Conservation (phyloP, 2,329 filamentous ascomycete genomes). For the Trichothecium sympodiale region DNA sequence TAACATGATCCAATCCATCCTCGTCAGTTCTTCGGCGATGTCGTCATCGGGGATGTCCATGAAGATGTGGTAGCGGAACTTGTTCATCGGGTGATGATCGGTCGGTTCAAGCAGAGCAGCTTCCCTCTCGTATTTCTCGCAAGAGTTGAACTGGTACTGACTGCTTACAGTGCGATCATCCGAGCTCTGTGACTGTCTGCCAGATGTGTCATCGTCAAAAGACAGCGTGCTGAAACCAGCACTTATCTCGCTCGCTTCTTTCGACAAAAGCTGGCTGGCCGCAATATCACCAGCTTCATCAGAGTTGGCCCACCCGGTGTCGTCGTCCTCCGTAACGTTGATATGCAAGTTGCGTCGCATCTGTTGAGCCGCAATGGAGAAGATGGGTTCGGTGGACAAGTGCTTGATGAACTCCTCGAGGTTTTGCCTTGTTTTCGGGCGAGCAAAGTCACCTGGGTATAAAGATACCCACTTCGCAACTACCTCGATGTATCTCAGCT, state of each 20-base stretch:
- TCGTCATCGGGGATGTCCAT: conserved; percentile 80
- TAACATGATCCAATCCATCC: conserved; percentile 98
- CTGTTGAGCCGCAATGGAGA: conserved; percentile 74
- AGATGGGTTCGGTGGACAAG: conserved; percentile 69
- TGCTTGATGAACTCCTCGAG: conserved; percentile 66
- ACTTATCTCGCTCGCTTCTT: conserved; percentile 26
- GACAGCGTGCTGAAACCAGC: conserved; percentile 35
- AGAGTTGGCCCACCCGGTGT: conserved; percentile 81
- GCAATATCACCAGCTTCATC: conserved; percentile 42
- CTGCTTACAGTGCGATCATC: conserved; percentile 29
- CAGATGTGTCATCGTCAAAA: conserved; percentile 34
- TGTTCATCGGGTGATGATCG: conserved; percentile 60
- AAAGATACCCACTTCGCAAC: conserved; percentile 80
- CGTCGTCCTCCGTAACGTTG: conserved; percentile 72
- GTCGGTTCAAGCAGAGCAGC: conserved; percentile 62
- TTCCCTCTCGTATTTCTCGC: conserved; percentile 73
- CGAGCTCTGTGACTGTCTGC: conserved; percentile 35
- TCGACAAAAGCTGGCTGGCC: conserved; percentile 22
- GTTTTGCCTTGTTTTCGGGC: conserved; percentile 58
- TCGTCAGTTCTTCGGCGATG: conserved; percentile 81
- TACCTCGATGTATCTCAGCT: conserved; percentile 73
- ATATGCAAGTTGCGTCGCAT: conserved; percentile 69
- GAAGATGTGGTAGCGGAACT: conserved; percentile 79
- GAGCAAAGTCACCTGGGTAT: conserved; percentile 90
- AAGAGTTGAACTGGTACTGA: conserved; percentile 49